Evolutionary conservation across 1,284 basidiomycete genomes (phyloP).

Genomic region (Naganishia liquefaciens): DNA sequence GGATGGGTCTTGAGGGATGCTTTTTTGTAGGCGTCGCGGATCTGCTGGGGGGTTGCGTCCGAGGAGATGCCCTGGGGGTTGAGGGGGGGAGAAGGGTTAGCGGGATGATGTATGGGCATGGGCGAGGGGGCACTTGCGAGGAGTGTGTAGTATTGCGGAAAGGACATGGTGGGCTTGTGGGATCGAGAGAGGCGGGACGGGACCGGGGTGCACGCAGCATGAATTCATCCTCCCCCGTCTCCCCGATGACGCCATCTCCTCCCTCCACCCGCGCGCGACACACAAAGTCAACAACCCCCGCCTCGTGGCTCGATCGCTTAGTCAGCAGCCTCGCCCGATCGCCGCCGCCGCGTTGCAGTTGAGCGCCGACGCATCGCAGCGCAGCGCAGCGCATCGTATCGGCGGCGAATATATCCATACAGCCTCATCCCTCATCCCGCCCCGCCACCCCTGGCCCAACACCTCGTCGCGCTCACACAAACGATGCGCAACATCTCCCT

Average conservation of each 20-base stretch:
- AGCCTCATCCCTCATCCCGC: not conserved
- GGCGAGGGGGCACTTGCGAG: slow-evolving; percentile 40
- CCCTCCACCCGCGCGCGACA: too few relatives aligned
- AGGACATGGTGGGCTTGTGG: slow-evolving; percentile 24
- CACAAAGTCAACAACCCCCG: too few relatives aligned
- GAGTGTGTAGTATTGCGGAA: slow-evolving; percentile 47
- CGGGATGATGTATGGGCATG: not conserved
- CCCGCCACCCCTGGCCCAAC: not conserved
- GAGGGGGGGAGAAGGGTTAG: not conserved
- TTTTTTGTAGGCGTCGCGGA: slow-evolving; percentile 52
- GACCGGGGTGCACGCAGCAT: not conserved
- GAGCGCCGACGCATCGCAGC: not conserved
- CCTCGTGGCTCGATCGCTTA: too few relatives aligned
- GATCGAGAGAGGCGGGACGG: not conserved
- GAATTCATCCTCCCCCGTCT: too few relatives aligned
- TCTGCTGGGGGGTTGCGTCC: slow-evolving; percentile 49
- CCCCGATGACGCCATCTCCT: too few relatives aligned
- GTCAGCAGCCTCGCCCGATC: too few relatives aligned
- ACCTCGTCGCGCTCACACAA: not conserved
- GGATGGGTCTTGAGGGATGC: slow-evolving; percentile 73
- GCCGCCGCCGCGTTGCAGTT: too few relatives aligned
- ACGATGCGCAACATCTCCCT: slow-evolving; percentile 24
- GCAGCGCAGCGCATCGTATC: not conserved
- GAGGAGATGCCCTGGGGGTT: slow-evolving; percentile 42
- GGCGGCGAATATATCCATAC: not conserved